Evolutionary conservation across 1,139 yeast species (phyloP), one percentile per base, ranked within the genome.

Genomic region (Suhomyces choctaworum): DNA sequence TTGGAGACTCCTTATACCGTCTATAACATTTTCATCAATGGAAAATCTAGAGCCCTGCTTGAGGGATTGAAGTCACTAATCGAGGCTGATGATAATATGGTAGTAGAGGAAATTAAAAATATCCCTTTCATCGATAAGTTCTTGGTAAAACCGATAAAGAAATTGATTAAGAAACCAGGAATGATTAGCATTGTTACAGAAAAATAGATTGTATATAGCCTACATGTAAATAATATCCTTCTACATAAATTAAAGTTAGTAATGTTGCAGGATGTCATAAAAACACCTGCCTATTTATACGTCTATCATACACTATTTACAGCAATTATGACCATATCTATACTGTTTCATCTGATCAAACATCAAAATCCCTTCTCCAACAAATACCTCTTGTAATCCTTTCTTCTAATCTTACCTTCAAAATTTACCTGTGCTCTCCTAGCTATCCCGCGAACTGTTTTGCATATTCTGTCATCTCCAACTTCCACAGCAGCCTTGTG

Each of bases 1-100:
- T 51, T 69, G 7, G 69, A 62, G 31, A 61, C 78, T 1, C 56
- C 64, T 3, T 41, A 45, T 9, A 50, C 60, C 5, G 59, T 60
- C 3, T 81, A 65, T 48, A 78, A 74, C 39, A 67, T 86, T 8
- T 76, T 83, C 48, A 64, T 87, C 22, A 80, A 87, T 52, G 95
- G 95, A 1, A 84, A 80, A 55, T 68, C 76, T 51, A 71, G 82
- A 42, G 75, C 74, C 37, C 64, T 65, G 21, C 63, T 78, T 41
- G 51, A 58, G 12, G 73, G 66, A 2, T 48, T 56, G 5, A 62
- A 62, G 29, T 50, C 56, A 1, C 54, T 74, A 27, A 50, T 60
- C 3, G 51, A 62, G 3, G 41, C 42, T 11, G 58, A 66, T 8
- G 60, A 66, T 22, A 38, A 40, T 1, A 46, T 41, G 2, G 40